phyloP scores from a whole-genome alignment of 2,329 filamentous ascomycete genomes.

The Lizonia empirigonia region DNA sequence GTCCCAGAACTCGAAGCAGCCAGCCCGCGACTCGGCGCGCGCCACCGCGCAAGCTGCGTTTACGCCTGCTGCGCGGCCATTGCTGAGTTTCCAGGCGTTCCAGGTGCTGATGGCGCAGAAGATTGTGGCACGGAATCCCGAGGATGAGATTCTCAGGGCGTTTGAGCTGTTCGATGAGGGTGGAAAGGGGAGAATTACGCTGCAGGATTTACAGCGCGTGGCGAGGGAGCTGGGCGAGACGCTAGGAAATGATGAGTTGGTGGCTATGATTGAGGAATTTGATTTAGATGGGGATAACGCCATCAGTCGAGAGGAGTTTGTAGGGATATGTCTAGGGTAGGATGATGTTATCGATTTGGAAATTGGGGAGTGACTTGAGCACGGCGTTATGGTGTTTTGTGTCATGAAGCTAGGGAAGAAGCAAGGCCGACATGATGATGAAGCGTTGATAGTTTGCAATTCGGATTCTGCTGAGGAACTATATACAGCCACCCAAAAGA shows the following conservation, averaged over 20 bases:
- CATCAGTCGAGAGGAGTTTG: conserved; percentile 67
- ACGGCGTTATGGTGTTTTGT: conserved; percentile 5
- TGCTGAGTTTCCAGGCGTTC: conserved; percentile 74
- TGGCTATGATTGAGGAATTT: conserved; percentile 98
- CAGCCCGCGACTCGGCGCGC: conserved; percentile 20
- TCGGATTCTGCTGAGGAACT: conserved; percentile 40
- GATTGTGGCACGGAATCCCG: conserved; percentile 81
- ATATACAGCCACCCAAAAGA: conserved; percentile 42
- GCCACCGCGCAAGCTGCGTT: conserved; percentile 21
- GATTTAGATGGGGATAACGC: conserved; percentile 91
- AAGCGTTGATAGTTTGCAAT: conserved; percentile 20
- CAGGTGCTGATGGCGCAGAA: conserved; percentile 76
- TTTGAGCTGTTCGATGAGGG: conserved; percentile 94
- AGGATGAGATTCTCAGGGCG: conserved; percentile 88
- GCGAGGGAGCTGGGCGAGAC: conserved; percentile 91
- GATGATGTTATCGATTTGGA: neutral
- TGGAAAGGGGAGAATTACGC: conserved; percentile 85
- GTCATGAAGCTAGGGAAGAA: neutral
- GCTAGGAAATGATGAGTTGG: conserved; percentile 88
- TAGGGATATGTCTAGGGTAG: conserved; percentile 65
- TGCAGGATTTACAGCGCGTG: conserved; percentile 85
- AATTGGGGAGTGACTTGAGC: neutral
- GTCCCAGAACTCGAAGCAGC: conserved; percentile 9
- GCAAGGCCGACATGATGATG: neutral
- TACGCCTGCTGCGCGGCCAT: conserved; percentile 58